These are phyloP conservation scores for Withania somnifera DNA, from an alignment of 305 asterid species.

Conservation along the genomic window DNA sequence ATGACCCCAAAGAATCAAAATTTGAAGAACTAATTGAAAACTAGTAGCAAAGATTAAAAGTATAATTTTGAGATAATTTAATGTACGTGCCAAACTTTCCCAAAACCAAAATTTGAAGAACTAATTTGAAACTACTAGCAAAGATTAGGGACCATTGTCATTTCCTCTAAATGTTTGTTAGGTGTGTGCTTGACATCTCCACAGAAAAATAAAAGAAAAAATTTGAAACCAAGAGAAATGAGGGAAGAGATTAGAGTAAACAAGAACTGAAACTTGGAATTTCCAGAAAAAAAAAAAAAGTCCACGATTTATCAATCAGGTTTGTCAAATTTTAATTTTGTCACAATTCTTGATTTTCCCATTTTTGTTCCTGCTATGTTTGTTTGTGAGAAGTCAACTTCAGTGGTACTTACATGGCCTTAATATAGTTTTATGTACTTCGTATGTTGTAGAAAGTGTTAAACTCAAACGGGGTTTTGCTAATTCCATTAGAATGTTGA, in stretches of 20 bases:
- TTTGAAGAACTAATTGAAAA: too few species aligned
- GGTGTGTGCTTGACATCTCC: conserved; percentile 3
- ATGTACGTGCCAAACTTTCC: too few species aligned
- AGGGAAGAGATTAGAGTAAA: background rate
- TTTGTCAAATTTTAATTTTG: background rate
- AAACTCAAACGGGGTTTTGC: background rate
- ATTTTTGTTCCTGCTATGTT: background rate
- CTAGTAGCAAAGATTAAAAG: too few species aligned
- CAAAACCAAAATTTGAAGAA: too few species aligned
- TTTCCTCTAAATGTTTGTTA: background rate
- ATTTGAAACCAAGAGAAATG: background rate
- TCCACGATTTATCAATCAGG: background rate
- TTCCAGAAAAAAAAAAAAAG: background rate
- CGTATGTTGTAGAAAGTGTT: background rate
- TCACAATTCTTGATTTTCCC: background rate
- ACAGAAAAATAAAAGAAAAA: background rate
- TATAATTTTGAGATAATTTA: too few species aligned
- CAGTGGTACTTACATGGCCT: too few species aligned
- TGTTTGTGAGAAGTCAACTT: background rate
- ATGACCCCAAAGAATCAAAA: too few species aligned
- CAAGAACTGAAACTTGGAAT: background rate
- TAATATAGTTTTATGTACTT: background rate
- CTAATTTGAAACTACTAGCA: background rate
- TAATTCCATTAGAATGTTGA: background rate
- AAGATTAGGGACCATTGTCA: background rate